Evolutionary conservation across 495 filamentous ascomycete genomes (phyloP), one percentile per base, ranked within the genome.

Genomic region (Podospora pseudoanserina): DNA sequence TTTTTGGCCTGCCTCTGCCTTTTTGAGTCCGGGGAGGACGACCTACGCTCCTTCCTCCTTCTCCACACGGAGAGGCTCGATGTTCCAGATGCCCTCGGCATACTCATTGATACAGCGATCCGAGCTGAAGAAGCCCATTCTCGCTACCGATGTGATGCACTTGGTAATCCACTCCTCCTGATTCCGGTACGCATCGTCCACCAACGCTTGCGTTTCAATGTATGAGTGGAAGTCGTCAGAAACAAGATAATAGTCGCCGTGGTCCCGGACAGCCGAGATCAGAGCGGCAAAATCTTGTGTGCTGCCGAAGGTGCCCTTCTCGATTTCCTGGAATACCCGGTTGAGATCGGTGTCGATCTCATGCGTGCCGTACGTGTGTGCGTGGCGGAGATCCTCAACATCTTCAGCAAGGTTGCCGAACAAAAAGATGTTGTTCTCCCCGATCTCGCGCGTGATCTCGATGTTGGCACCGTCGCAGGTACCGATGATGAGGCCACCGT

Each of bases 61-160:
- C 56, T 80, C 75, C 19, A 82, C 76, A 9, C 71, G 68, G 28
- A 94, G 76, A 5, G 94, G 92, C 83, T 98, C 94, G 32, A 96
- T 79, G 71, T 97, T 98, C 94, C 95, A 99, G 74, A 99, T 97
- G 62, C 84, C 89, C 79, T 99, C 94, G 15, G 95, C 94, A 80
- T 99, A 99, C 86, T 99, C 96, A 73, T 92, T 91, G 71, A 97
- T 97, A 77, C 96, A 96, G n/a, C 95, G 85, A 78, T 99, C 95
- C 63, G 90, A 92, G 64, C 88, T 92, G 82, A 99, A 99, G 86
- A 98, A 98, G 13, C 95, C 95, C 95, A 99, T 98, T 19, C 92
- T 82, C 15, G 77, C 87, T 3, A 98, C 95, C 61, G 89, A 91
- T 49, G 86, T 89, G 72, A 99, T 97, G 68, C 85, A 90, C 86